Base-by-base conservation (phyloP, 2,329 filamentous ascomycete genomes). In the Dryadomyces sulphureus region DNA sequence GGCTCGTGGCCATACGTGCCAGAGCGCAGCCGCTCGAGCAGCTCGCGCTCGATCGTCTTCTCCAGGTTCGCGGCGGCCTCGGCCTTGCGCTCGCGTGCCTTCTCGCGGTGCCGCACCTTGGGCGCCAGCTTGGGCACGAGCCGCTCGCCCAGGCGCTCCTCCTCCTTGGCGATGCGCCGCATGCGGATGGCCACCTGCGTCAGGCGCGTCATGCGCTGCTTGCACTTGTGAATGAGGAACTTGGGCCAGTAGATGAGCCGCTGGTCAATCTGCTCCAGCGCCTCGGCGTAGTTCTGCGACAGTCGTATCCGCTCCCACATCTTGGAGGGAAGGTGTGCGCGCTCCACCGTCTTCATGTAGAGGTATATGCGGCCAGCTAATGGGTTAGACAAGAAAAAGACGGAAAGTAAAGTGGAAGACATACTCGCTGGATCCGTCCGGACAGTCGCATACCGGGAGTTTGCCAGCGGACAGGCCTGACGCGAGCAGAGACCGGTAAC, bases 301-400 rank as follows among this genome's bases (percentile, higher is more conserved):
- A 98, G 71, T 59, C 88, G 85, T 60, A 95, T 87, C 55, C 82
- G 80, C 67, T 96, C 88, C 92, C 92, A 98, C 68, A 90, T 79
- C 65, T 94, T 93, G 49, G 78, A 81, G 1, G 90, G 92, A 65
- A 90, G 76, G 63, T 89, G 90, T 12, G 83, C 74, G 51, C 92
- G 84, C 69, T 94, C 88, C 54, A 89, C 77, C 5, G 87, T 92
- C 70, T 95, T 96, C 74, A 94, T 94, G 73, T 94, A 96, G 48
- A 96, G 80, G 67, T 95, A 96, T 52, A 96, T 74, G 8, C 78
- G 50, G 63, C 80, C 68, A 16, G 43, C 50, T 54, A 7, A 6
- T 8, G 12, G 17, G 5, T n/a, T 16, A 25, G 20, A 46, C 34
- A 36, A 32, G n/a, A 21, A 41, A 41, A 14, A 24, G 3, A n/a